Conservation (phyloP, 2,329 filamentous ascomycete species). For the Fusarium sp. region DNA sequence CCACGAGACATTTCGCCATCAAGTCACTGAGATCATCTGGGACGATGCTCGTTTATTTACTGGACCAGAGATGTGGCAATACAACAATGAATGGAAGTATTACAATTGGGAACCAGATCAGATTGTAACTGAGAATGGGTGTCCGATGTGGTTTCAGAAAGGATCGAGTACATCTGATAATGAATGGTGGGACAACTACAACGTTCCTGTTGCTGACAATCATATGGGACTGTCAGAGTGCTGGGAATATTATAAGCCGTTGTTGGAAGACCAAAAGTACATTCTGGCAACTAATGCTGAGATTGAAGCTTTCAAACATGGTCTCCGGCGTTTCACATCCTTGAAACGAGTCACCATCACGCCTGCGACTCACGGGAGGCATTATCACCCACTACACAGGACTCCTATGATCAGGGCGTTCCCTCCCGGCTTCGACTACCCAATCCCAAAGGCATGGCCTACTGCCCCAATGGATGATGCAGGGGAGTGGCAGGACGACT, state of each 20-base stretch:
- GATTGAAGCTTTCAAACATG: background rate
- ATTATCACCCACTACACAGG: background rate
- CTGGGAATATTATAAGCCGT: background rate
- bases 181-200: background rate
- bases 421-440: background rate
- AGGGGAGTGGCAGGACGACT: accelerated
- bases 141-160: background rate
- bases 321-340: background rate
- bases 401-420: conserved; percentile 8
- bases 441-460: background rate
- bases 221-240: background rate
- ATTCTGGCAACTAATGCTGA: background rate
- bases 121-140: background rate
- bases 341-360: background rate
- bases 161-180: background rate
- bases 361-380: background rate
- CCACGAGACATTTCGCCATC: background rate
- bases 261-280: background rate
- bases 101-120: background rate
- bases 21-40: background rate
- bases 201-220: background rate
- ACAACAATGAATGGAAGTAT: accelerated
- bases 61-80: background rate
- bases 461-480: background rate
- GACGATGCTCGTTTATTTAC: background rate